phyloP scores from a whole-genome alignment of 164 flowering plant species.

The Piper betle region DNA sequence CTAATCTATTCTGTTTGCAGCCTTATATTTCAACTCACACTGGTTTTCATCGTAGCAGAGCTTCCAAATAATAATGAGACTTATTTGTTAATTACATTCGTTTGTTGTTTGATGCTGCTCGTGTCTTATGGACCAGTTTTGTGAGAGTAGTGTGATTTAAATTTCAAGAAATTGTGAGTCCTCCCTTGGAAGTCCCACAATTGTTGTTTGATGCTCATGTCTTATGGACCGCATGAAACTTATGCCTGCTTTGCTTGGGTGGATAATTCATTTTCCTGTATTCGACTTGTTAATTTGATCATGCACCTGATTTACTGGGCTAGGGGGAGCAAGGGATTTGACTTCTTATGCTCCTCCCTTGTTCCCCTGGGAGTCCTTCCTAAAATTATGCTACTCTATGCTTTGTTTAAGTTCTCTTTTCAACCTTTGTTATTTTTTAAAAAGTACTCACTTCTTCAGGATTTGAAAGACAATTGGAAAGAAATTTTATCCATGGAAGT shows the following conservation, averaged over 20 bases:
- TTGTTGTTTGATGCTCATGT: background rate
- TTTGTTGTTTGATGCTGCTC: background rate
- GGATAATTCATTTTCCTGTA: background rate
- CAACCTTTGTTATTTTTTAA: background rate
- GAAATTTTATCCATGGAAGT: conserved; percentile 79
- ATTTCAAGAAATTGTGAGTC: no score
- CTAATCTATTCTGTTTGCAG: background rate
- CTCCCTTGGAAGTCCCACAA: no score
- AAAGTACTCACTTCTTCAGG: conserved; percentile 23
- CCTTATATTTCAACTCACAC: no score
- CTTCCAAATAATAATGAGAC: no score
- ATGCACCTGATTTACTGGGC: background rate
- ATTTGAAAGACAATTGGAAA: conserved; percentile 52
- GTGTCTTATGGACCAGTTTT: background rate
- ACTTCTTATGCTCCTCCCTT: background rate
- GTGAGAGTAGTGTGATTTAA: background rate
- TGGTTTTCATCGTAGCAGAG: no score
- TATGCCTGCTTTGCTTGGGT: background rate
- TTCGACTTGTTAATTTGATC: background rate
- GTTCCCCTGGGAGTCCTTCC: background rate
- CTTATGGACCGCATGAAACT: background rate
- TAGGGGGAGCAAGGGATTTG: background rate
- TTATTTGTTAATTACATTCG: no score
- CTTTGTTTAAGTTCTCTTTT: background rate
- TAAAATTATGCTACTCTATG: background rate